Evolutionary conservation across 257 asterid species (phyloP), one percentile per base, ranked within the genome.

Genomic region (Leptodermis oblonga): DNA sequence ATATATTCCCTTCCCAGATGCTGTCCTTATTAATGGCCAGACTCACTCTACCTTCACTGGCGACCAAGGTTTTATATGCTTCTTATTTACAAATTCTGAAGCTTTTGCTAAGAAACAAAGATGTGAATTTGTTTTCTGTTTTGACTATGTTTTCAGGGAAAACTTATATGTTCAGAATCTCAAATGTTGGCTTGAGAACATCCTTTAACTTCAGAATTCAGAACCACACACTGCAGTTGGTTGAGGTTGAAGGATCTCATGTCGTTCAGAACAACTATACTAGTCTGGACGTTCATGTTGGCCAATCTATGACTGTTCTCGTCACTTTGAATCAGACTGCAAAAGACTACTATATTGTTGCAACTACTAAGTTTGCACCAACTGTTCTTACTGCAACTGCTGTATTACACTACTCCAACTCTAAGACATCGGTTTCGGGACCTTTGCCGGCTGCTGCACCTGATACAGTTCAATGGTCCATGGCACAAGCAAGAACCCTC

Each of bases 231-330:
- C 1, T 94, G 93, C 89, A 84, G 82, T 80, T 89, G 8, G 98
- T 94, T 7, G 99, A 94, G 87, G 86, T 87, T 28, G 99, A 94
- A 73, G 99, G 99, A 62, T 91, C 99, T 15, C 88, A 94, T 49
- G 96, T 89, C 61, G 78, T 91, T 70, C 99, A 94, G 78, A 88
- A 86, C 61, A n/a, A n/a, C 2, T 73, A 14, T 94, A 94, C 20
- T 86, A 82, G 69, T 87, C 91, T 73, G 41, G 99, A 94, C 42
- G 74, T 91, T 36, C 99, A 94, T 41, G 89, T 84, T 10, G 98
- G 99, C 34, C 99, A 91, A 76, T 86, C 99, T 4, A 76, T 84
- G 49, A 74, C 98, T 0, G 56, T 91, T 66, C 90, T 94, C 1
- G 90, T 94, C 68, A 85, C 93, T n/a, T 78, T 91, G 71, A 82